A percentile compares a stretch with the other conserved stretches of the same genome.
Evolutionary conservation across 129 eudicot species (phyloP).

Genomic region (Heracleum sosnowskyi): DNA sequence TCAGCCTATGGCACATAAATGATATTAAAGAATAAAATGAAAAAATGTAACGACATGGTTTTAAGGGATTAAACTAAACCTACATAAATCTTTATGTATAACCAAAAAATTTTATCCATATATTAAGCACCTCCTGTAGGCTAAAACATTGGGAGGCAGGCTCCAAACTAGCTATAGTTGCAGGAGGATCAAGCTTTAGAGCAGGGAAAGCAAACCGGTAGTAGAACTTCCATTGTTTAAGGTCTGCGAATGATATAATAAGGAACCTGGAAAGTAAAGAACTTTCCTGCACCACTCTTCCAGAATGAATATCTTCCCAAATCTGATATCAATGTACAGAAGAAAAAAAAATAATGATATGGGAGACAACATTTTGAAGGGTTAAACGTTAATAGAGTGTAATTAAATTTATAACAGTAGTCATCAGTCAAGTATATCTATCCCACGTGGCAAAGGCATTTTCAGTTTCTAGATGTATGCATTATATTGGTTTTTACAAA

Average conservation of each 20-base stretch:
- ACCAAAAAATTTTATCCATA: neutral
- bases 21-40: neutral
- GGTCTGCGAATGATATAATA: constrained; percentile 81
- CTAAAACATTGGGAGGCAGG: constrained; percentile 80
- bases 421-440: neutral
- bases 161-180: constrained; percentile 51
- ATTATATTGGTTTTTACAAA: neutral
- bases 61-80: neutral
- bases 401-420: neutral
- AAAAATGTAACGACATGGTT: neutral
- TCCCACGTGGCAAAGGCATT: neutral
- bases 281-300: constrained; percentile 63
- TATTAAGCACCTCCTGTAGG: constrained; percentile 51
- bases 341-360: too few relatives aligned
- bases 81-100: neutral
- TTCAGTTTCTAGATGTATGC: neutral
- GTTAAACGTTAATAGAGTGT: neutral
- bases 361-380: neutral
- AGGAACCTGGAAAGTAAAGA: constrained; percentile 66
- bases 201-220: constrained; percentile 91
- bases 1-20: constrained; percentile 45
- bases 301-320: constrained; percentile 73
- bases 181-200: constrained; percentile 74
- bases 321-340: constrained; percentile 32
- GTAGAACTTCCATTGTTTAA: constrained; percentile 68